A percentile compares a stretch with the other conserved stretches of the same genome.
Evolutionary conservation across 2,329 filamentous ascomycete genomes (phyloP).

Genomic region (Trichoderma sp.): DNA sequence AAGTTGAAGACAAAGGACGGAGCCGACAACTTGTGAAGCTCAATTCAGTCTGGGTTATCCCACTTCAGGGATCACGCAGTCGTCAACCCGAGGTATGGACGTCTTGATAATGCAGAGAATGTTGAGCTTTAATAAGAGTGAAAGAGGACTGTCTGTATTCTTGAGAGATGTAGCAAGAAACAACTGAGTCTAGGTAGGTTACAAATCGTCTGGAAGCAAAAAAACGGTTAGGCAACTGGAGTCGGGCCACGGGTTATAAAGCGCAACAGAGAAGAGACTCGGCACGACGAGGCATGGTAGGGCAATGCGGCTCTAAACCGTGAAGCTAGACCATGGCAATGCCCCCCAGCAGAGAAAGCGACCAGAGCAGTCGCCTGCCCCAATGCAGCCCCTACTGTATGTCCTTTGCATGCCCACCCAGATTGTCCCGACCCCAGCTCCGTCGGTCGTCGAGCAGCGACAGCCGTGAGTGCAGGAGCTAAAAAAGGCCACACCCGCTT

Average conservation of each 20-base stretch:
- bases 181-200: background rate
- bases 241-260: constrained; percentile 2
- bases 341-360: constrained; percentile 6
- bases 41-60: background rate
- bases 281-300: background rate
- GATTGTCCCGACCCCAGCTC: background rate
- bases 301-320: constrained; percentile 9
- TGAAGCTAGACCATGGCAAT: constrained; percentile 9
- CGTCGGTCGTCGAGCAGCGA: constrained; percentile 26
- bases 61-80: background rate
- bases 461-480: constrained; percentile 22
- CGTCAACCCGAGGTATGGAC: background rate
- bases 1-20: background rate
- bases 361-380: background rate
- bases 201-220: background rate
- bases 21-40: background rate
- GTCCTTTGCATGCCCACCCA: background rate
- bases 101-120: background rate
- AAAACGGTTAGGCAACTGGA: background rate
- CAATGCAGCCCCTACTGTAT: no score
- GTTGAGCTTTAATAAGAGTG: background rate
- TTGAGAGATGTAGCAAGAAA: background rate
- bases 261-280: background rate
- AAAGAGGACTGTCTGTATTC: no score
- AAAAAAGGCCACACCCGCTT: constrained; percentile 4